These are phyloP conservation scores for Nitzschia sp. DNA, from an alignment of 108 stramenopile genomes.

Conservation along the genomic window DNA sequence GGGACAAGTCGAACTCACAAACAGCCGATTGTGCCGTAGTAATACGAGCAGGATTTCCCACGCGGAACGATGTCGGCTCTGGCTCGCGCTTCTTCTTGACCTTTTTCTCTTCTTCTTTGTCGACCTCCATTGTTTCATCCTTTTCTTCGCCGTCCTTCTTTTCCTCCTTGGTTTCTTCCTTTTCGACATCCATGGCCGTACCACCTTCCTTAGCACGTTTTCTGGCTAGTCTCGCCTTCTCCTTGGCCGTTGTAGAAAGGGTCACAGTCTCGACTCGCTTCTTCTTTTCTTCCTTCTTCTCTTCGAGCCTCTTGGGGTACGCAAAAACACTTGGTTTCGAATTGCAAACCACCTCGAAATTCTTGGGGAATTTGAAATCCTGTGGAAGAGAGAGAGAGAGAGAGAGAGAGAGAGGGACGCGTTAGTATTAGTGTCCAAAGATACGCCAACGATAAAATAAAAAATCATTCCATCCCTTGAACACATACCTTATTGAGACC, in stretches of 20 bases:
- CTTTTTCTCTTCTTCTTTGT: conserved; percentile 69
- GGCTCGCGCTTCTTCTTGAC: conserved; percentile 85
- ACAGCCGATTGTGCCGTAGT: conserved; percentile 74
- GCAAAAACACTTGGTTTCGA: conserved; percentile 92
- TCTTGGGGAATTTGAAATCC: conserved; percentile 95
- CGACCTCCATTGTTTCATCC: conserved; percentile 65
- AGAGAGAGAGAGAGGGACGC: neutral
- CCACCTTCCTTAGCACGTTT: conserved; percentile 86
- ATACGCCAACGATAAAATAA: neutral
- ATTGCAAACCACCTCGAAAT: conserved; percentile 89
- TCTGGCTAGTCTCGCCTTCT: conserved; percentile 91
- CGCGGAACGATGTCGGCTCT: conserved; percentile 75
- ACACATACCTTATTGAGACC: conserved; percentile 84
- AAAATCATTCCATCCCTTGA: neutral
- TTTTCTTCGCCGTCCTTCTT: conserved; percentile 50
- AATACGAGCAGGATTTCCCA: conserved; percentile 81
- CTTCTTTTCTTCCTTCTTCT: conserved; percentile 99
- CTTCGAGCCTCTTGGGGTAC: conserved; percentile 94
- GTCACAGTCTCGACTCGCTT: conserved; percentile 96
- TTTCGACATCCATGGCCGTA: conserved; percentile 76
- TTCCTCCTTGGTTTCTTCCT: conserved; percentile 42
- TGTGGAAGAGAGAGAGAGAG: neutral
- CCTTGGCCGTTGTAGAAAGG: conserved; percentile 96
- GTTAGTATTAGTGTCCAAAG: neutral
- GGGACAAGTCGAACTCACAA: conserved; percentile 76